Conservation (phyloP, 2,329 filamentous ascomycete genomes). For the Macrophomina pseudophaseolina region DNA sequence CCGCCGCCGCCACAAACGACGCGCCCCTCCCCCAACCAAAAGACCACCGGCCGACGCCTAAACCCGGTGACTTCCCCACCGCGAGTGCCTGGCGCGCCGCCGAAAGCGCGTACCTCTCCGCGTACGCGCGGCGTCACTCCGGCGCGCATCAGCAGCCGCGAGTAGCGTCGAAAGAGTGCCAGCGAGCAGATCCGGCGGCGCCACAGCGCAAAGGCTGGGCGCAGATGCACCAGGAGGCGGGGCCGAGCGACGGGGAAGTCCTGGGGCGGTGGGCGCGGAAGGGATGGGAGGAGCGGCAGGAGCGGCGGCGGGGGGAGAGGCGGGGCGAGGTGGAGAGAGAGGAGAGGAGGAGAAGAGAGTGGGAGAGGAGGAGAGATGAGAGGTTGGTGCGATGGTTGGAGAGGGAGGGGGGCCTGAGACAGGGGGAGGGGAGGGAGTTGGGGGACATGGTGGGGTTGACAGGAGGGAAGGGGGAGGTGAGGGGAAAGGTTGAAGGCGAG, state of each 20-base stretch:
- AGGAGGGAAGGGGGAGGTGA: not conserved
- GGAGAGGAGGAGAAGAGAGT: not conserved
- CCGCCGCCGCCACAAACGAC: too few relatives aligned
- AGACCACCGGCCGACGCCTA: not conserved
- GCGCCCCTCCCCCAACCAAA: not conserved
- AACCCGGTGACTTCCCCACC: too few relatives aligned
- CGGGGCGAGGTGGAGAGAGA: conserved; percentile 18
- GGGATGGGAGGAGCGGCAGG: conserved; percentile 1
- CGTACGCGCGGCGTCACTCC: not conserved
- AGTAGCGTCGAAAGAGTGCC: not conserved
- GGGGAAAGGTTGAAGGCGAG: not conserved
- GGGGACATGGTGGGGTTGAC: not conserved
- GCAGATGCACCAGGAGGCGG: conserved; percentile 1
- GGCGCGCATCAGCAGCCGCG: not conserved
- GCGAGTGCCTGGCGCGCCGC: not conserved
- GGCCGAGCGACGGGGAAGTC: not conserved
- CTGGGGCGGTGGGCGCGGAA: not conserved
- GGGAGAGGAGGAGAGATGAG: conserved; percentile 29
- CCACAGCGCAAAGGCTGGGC: not conserved
- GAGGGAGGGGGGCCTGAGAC: not conserved
- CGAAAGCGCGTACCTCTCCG: not conserved
- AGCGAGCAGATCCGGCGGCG: too few relatives aligned
- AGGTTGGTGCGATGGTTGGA: conserved; percentile 10
- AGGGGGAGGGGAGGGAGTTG: not conserved
- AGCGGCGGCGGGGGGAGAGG: not conserved